These are phyloP conservation scores for Capsella bursapastoris DNA, from an alignment of 345 rosid genomes.

Conservation along the genomic window DNA sequence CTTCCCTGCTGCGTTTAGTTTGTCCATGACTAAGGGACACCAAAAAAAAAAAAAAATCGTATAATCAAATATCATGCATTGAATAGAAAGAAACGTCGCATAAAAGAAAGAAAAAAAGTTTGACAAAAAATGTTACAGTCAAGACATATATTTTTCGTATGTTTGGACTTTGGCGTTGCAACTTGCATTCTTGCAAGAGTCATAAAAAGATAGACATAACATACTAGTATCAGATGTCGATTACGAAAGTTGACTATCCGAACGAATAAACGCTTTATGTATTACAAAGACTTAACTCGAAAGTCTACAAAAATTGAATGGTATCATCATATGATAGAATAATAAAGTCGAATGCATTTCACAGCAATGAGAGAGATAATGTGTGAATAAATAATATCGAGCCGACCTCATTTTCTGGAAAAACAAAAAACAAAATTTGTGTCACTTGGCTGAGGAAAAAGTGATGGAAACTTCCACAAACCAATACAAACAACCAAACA, in stretches of 20 bases:
- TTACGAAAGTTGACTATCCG: not conserved
- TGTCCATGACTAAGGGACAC: conserved; percentile 17
- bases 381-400: not conserved
- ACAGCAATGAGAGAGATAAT: no score
- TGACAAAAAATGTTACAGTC: not conserved
- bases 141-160: not conserved
- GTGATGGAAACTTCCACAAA: conserved; percentile 19
- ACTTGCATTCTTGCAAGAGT: not conserved
- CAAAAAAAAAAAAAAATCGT: no score
- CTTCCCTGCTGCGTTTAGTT: conserved; percentile 24
- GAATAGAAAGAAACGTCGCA: not conserved
- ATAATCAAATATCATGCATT: not conserved
- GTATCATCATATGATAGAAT: no score
- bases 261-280: not conserved
- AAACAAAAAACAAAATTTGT: not conserved
- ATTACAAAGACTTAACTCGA: not conserved
- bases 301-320: not conserved
- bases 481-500: conserved; percentile 1
- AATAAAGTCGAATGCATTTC: no score
- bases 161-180: not conserved
- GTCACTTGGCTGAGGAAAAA: conserved; percentile 16
- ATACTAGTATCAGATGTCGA: not conserved
- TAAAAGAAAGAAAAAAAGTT: not conserved
- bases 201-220: not conserved
- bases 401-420: not conserved